These are phyloP conservation scores for Penicillium riverlandense DNA, from an alignment of 495 filamentous ascomycete species.

Conservation along the genomic window DNA sequence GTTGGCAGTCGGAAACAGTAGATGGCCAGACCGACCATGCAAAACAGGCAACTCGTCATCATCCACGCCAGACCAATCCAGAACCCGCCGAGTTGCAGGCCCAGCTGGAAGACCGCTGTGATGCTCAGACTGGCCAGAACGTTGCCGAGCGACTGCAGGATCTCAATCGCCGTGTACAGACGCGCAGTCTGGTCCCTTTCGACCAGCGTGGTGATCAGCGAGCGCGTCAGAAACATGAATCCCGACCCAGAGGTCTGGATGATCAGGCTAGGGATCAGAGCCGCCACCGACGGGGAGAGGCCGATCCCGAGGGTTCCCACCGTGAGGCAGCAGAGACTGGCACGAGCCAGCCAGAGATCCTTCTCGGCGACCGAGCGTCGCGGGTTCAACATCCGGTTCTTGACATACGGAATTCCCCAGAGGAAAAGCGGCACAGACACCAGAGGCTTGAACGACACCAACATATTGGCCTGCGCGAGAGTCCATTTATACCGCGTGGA, in stretches of 20 bases:
- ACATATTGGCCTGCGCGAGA: constrained; percentile 47
- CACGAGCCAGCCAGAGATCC: constrained; percentile 46
- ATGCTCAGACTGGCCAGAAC: constrained; percentile 47
- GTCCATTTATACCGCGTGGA: constrained; percentile 50
- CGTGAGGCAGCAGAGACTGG: constrained; percentile 37
- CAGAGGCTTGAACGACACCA: constrained; percentile 42
- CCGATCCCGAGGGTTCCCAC: constrained; percentile 42
- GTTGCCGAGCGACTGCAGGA: constrained; percentile 48
- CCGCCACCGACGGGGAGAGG: constrained; percentile 30
- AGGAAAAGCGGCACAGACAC: constrained; percentile 47
- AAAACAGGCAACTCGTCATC: constrained; percentile 38
- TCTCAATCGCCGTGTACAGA: constrained; percentile 49
- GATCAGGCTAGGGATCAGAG: constrained; percentile 37
- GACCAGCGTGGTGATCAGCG: constrained; percentile 46
- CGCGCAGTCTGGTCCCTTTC: constrained; percentile 47
- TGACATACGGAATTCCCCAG: constrained; percentile 37
- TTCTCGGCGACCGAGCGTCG: constrained; percentile 27
- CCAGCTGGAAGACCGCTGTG: constrained; percentile 46
- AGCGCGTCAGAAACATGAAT: constrained; percentile 37
- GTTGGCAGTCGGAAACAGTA: constrained; percentile 31
- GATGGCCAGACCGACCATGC: constrained; percentile 29
- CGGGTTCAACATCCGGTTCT: constrained; percentile 8
- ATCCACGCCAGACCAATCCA: constrained; percentile 52
- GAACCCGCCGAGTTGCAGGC: constrained; percentile 37
- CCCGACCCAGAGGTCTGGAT: constrained; percentile 44